Conservation (phyloP, 768 basidiomycete species). For the Holtermannia corniformis region DNA sequence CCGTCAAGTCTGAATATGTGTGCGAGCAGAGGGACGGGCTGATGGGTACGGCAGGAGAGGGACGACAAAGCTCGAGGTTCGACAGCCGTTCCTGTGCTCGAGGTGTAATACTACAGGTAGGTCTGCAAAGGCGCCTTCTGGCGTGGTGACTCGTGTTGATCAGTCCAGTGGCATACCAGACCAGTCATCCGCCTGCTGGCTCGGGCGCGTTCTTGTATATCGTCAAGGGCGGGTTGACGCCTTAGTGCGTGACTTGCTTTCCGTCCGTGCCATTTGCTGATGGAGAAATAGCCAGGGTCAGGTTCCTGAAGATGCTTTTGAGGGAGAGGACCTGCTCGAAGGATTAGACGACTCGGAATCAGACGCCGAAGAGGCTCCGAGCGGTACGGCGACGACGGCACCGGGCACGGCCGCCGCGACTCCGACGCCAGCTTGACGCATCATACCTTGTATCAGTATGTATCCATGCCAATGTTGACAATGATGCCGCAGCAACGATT, state of each 20-base stretch:
- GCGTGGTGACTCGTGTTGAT: constrained; percentile 1
- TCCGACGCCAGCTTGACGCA: too few relatives aligned
- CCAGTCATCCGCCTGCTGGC: constrained; percentile 64
- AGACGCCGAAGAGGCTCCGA: neutral
- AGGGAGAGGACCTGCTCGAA: constrained; percentile 38
- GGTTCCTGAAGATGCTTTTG: constrained; percentile 72
- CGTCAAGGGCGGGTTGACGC: constrained; percentile 70
- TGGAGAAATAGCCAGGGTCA: constrained; percentile 57
- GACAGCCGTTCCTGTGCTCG: constrained; percentile 32
- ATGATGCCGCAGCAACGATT: too few relatives aligned
- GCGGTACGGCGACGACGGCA: too few relatives aligned
- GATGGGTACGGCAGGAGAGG: constrained; percentile 13
- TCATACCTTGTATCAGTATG: too few relatives aligned
- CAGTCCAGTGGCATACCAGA: constrained; percentile 64
- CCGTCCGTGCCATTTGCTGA: neutral
- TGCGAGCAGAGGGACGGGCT: neutral
- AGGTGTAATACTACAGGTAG: constrained; percentile 36
- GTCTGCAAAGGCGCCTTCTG: constrained; percentile 2
- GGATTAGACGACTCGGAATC: neutral
- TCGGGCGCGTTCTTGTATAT: constrained; percentile 72
- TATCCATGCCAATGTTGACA: too few relatives aligned
- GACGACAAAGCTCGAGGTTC: constrained; percentile 28
- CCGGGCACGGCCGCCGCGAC: too few relatives aligned
- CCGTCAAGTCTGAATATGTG: constrained; percentile 26
- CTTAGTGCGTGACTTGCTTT: constrained; percentile 40